These are phyloP conservation scores for Atkinsonella hypoxylon DNA, from an alignment of 2,329 filamentous ascomycete genomes.

Conservation along the genomic window DNA sequence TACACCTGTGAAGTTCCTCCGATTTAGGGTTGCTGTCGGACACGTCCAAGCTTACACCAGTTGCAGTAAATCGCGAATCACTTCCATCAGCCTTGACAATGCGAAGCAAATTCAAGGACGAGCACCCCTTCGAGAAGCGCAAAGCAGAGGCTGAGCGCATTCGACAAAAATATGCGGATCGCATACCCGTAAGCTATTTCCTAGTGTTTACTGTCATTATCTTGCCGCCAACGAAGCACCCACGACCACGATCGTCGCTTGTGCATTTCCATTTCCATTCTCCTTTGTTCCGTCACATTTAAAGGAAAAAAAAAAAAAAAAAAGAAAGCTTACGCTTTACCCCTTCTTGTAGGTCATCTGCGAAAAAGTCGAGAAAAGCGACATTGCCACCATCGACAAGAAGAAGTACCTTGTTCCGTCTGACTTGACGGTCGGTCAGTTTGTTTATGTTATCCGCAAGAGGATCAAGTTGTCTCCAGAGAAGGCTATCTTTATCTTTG, in stretches of 20 bases:
- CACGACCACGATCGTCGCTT: not conserved
- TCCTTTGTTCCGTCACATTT: too few species aligned
- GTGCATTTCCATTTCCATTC: not conserved
- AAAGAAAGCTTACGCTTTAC: not conserved
- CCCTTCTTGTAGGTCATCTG: conserved; percentile 68
- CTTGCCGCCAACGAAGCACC: not conserved
- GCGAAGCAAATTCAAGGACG: conserved; percentile 99
- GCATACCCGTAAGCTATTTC: conserved; percentile 72
- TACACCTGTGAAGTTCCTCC: too few species aligned
- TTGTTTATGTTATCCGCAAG: conserved; percentile 99
- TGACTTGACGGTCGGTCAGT: conserved; percentile 96
- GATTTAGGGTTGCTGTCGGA: too few species aligned
- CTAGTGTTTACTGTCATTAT: not conserved
- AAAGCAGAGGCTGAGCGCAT: conserved; percentile 99
- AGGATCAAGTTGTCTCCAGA: conserved; percentile 98
- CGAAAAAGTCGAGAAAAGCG: conserved; percentile 98
- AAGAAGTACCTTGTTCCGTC: conserved; percentile 99
- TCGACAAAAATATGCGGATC: conserved; percentile 96
- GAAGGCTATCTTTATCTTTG: conserved; percentile 99
- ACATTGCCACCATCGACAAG: conserved; percentile 99
- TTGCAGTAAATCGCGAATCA: not conserved
- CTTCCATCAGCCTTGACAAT: conserved; percentile 44
- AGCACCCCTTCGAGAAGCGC: conserved; percentile 99
- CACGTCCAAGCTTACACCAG: not conserved
- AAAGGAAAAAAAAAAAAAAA: too few species aligned